phyloP scores from a whole-genome alignment of 768 basidiomycete genomes.

The Boletales sp. region DNA sequence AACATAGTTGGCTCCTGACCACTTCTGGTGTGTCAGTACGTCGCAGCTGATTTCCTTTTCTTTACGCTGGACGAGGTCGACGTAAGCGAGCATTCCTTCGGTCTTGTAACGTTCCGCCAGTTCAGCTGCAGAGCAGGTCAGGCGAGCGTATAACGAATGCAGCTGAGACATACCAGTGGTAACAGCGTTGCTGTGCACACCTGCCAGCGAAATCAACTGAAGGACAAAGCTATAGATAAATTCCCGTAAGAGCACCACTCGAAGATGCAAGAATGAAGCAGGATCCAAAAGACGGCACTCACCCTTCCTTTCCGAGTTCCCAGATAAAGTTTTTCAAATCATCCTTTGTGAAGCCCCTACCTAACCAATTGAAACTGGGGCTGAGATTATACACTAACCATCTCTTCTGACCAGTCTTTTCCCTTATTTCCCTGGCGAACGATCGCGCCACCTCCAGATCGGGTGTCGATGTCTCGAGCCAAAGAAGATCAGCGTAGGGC shows the following conservation, averaged over 20 bases:
- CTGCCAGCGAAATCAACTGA: slow-evolving; percentile 85
- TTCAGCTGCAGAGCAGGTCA: slow-evolving; percentile 49
- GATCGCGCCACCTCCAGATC: slow-evolving; percentile 73
- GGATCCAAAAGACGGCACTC: slow-evolving; percentile 12
- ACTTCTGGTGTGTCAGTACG: slow-evolving; percentile 93
- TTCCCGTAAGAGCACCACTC: background rate
- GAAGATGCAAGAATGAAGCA: background rate
- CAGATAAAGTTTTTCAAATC: slow-evolving; percentile 84
- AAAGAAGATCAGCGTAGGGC: slow-evolving; percentile 84
- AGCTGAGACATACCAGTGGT: slow-evolving; percentile 54
- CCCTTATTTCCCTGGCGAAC: slow-evolving; percentile 74
- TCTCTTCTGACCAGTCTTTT: slow-evolving; percentile 56
- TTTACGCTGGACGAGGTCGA: slow-evolving; percentile 81
- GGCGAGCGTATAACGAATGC: background rate
- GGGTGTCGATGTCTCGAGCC: slow-evolving; percentile 92
- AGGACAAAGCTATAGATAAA: slow-evolving; percentile 66
- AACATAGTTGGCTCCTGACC: slow-evolving; percentile 92
- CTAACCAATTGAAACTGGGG: slow-evolving; percentile 93
- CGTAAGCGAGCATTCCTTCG: slow-evolving; percentile 92
- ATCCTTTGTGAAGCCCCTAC: slow-evolving; percentile 70
- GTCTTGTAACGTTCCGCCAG: slow-evolving; percentile 76
- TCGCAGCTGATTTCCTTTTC: slow-evolving; percentile 88
- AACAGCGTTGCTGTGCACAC: slow-evolving; percentile 82
- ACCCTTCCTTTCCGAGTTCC: slow-evolving; percentile 90
- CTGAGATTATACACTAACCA: slow-evolving; percentile 93